A percentile compares a stretch with the other conserved stretches of the same genome.
Conservation (phyloP, 352 stramenopile species). For the Thalassiosira ordinaria region DNA sequence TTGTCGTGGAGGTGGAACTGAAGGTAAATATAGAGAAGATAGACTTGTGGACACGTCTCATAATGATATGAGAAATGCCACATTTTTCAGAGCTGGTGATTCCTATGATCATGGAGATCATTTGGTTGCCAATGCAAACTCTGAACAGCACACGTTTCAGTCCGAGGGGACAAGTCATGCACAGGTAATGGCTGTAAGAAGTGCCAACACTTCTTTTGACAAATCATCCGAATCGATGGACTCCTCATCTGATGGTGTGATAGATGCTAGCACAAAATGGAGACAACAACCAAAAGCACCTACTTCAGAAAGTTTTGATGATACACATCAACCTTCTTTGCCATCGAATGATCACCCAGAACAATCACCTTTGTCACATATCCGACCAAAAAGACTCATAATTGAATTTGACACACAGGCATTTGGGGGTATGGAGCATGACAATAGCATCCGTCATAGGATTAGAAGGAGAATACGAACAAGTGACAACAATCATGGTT, state of each 20-base stretch:
- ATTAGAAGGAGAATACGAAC: slow-evolving; percentile 2
- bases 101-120: background rate
- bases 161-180: too few relatives aligned
- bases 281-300: background rate
- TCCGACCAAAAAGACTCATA: slow-evolving; percentile 4
- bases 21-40: too few relatives aligned
- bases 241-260: background rate
- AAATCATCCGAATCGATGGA: background rate
- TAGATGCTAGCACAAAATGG: background rate
- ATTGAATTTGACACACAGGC: slow-evolving; percentile 44
- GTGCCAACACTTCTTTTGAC: too few relatives aligned
- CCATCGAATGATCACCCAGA: background rate
- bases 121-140: background rate
- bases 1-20: slow-evolving; percentile 3
- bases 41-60: background rate
- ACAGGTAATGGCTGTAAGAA: too few relatives aligned
- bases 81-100: background rate
- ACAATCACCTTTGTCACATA: background rate
- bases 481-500: slow-evolving; percentile 12
- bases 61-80: background rate
- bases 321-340: background rate
- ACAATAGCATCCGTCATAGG: background rate
- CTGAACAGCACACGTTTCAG: too few relatives aligned
- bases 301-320: slow-evolving; percentile 3
- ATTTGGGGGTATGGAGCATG: background rate